A percentile compares a stretch with the other conserved stretches of the same genome.
phyloP scores from a whole-genome alignment of 2,329 filamentous ascomycete species.

The Geosmithia flava region DNA sequence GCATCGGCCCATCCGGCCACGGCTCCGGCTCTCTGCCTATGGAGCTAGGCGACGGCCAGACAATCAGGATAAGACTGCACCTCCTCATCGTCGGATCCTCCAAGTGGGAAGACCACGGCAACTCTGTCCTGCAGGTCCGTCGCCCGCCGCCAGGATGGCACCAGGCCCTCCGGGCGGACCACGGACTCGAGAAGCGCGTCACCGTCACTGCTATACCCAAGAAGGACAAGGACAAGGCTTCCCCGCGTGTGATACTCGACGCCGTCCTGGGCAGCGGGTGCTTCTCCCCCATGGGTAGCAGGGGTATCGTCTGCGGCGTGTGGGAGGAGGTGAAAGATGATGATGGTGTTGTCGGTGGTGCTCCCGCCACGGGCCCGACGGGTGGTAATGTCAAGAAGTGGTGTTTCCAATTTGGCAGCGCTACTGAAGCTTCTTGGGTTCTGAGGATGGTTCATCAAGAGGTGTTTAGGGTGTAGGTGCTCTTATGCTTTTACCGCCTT shows the following conservation, averaged over 20 bases:
- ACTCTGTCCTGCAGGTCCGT: slow-evolving; percentile 72
- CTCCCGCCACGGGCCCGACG: slow-evolving; percentile 36
- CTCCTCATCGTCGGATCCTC: slow-evolving; percentile 53
- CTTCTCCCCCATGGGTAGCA: slow-evolving; percentile 72
- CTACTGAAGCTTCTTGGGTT: slow-evolving; percentile 41
- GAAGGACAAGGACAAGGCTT: slow-evolving; percentile 39
- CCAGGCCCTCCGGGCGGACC: slow-evolving; percentile 45
- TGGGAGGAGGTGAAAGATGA: slow-evolving; percentile 66
- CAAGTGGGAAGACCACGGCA: slow-evolving; percentile 88
- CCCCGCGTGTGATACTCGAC: slow-evolving; percentile 53
- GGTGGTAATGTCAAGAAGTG: slow-evolving; percentile 47
- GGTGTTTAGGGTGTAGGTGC: slow-evolving; percentile 26
- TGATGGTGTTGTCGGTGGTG: slow-evolving; percentile 40
- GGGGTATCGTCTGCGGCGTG: slow-evolving; percentile 79
- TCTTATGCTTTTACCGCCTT: neutral
- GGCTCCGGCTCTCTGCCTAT: slow-evolving; percentile 43
- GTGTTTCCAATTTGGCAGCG: slow-evolving; percentile 48
- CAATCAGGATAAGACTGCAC: slow-evolving; percentile 80
- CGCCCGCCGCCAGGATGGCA: slow-evolving; percentile 52
- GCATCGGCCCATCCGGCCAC: slow-evolving; percentile 33
- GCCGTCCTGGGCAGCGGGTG: slow-evolving; percentile 74
- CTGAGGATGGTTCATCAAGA: slow-evolving; percentile 44
- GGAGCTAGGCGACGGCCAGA: slow-evolving; percentile 30
- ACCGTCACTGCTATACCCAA: slow-evolving; percentile 62
- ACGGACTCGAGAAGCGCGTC: slow-evolving; percentile 73